Conservation (phyloP, 352 stramenopile genomes). For the Lagenidium giganteum region DNA sequence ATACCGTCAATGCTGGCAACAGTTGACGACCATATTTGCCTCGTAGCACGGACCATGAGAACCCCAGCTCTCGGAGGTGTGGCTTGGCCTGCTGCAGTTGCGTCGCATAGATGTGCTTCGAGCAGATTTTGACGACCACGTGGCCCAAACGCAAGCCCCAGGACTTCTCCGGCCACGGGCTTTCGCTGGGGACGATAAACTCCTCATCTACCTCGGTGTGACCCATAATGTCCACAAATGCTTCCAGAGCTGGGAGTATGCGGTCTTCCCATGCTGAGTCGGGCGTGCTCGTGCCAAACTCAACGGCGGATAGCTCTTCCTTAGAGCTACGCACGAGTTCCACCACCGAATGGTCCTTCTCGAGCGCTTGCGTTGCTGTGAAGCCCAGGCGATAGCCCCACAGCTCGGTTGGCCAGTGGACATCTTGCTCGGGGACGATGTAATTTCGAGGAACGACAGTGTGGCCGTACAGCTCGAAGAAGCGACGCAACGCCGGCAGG, state of each 20-base stretch:
- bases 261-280: conserved; percentile 72
- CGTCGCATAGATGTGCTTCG: conserved; percentile 18
- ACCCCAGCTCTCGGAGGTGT: conserved; percentile 56
- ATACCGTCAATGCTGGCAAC: conserved; percentile 32
- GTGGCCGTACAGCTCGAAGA: conserved; percentile 30
- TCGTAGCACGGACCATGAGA: conserved; percentile 73
- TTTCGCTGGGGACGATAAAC: conserved; percentile 79
- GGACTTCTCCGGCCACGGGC: conserved; percentile 79
- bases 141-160: conserved; percentile 87
- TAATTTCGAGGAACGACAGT: conserved; percentile 31
- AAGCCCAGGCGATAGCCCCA: conserved; percentile 18
- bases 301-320: conserved; percentile 50
- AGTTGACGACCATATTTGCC: conserved; percentile 47
- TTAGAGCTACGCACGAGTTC: conserved; percentile 43
- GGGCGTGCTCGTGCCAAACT: too few relatives aligned
- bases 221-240: conserved; percentile 81
- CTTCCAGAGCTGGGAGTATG: conserved; percentile 61
- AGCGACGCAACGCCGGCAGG: conserved; percentile 29
- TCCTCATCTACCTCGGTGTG: conserved; percentile 89
- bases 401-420: conserved; percentile 14
- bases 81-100: too few relatives aligned
- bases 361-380: conserved; percentile 13
- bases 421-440: conserved; percentile 16
- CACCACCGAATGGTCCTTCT: too few relatives aligned
- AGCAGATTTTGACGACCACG: conserved; percentile 30